Evolutionary conservation across 1,139 yeast genomes (phyloP).

Genomic region (Schwanniomyces etchellsii): DNA sequence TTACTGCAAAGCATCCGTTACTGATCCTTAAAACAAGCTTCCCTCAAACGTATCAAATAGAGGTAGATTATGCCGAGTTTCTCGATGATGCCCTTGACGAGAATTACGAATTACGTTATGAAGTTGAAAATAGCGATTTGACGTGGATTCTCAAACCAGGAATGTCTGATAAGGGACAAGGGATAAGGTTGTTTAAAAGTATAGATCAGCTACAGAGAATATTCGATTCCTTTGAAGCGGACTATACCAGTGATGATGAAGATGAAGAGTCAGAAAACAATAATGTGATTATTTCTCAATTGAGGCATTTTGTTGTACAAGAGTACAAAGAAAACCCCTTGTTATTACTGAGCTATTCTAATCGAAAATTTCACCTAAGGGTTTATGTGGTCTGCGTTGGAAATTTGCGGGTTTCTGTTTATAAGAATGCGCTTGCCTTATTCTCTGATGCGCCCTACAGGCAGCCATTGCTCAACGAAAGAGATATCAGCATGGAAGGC

Average conservation of each 20-base stretch:
- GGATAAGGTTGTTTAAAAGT: slow-evolving; percentile 75
- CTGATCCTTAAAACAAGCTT: slow-evolving; percentile 56
- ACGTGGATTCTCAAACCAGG: slow-evolving; percentile 92
- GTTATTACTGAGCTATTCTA: slow-evolving; percentile 52
- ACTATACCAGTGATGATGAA: slow-evolving; percentile 44
- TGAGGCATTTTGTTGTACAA: slow-evolving; percentile 88
- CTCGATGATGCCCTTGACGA: slow-evolving; percentile 91
- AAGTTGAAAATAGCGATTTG: slow-evolving; percentile 55
- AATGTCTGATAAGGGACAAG: slow-evolving; percentile 97
- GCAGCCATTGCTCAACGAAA: slow-evolving; percentile 26
- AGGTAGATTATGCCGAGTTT: slow-evolving; percentile 95
- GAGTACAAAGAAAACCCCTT: slow-evolving; percentile 68
- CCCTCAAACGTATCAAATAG: slow-evolving; percentile 75
- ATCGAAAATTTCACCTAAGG: slow-evolving; percentile 82
- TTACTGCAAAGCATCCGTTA: slow-evolving; percentile 65
- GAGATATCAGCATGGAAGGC: slow-evolving; percentile 46
- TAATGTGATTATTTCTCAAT: slow-evolving; percentile 75
- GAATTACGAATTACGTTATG: slow-evolving; percentile 79
- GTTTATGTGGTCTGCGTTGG: slow-evolving; percentile 79
- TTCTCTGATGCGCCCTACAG: slow-evolving; percentile 60
- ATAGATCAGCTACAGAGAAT: slow-evolving; percentile 75
- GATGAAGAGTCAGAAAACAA: slow-evolving; percentile 30
- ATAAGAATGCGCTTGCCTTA: slow-evolving; percentile 69
- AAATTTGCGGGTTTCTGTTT: slow-evolving; percentile 70
- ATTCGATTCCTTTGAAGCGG: slow-evolving; percentile 81